These are phyloP conservation scores for Aspergillus haitiensis DNA, from an alignment of 495 filamentous ascomycete genomes.

Conservation along the genomic window DNA sequence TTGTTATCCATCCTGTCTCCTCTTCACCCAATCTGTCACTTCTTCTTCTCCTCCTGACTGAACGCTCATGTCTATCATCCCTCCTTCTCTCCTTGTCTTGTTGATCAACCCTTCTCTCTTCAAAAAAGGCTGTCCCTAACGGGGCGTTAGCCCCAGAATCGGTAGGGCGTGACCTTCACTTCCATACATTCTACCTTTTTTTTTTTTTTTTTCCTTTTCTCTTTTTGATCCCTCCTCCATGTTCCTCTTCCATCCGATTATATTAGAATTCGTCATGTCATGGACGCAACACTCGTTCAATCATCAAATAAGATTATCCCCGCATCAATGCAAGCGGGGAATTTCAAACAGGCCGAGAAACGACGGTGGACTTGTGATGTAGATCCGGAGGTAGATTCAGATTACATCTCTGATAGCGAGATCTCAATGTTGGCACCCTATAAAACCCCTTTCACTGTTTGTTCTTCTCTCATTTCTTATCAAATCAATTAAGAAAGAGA, in stretches of 20 bases:
- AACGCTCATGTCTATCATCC: background rate
- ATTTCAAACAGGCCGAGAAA: conserved; percentile 14
- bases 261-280: conserved; percentile 31
- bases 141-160: background rate
- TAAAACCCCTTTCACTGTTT: background rate
- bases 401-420: conserved; percentile 24
- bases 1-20: too few relatives aligned
- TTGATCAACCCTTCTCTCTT: background rate
- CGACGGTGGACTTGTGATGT: conserved; percentile 11
- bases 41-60: background rate
- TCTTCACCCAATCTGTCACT: too few relatives aligned
- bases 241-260: conserved; percentile 1
- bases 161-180: background rate
- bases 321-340: conserved; percentile 15
- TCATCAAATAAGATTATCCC: conserved; percentile 20
- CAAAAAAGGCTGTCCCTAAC: background rate
- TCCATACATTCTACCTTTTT: background rate
- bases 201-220: background rate
- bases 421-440: conserved; percentile 31
- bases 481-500: too few relatives aligned
- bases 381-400: conserved; percentile 25
- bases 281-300: conserved; percentile 31
- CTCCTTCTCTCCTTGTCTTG: background rate
- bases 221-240: conserved; percentile 1
- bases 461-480: background rate